Base-by-base conservation (phyloP, 306 rosid genomes). In the Echinosophora koreensis region DNA sequence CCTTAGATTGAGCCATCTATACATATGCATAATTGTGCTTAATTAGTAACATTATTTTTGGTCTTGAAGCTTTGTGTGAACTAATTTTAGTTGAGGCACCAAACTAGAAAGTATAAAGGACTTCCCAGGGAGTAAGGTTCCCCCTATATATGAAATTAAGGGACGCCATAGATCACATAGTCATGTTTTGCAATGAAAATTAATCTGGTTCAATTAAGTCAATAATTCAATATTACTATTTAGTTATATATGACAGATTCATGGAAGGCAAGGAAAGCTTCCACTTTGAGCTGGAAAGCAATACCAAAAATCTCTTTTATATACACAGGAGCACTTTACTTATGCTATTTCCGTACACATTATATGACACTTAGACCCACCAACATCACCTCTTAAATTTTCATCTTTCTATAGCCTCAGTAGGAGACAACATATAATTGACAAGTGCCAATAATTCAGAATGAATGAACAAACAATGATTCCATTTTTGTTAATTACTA, bases 321-420 rank as follows among this genome's bases (percentile, higher is more conserved):
- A 11, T 58, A 38, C n/a, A 5, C n/a, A 5, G 13, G 0, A 73
- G 27, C 22, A 6, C 1, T 66, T 63, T 67, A 41, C 15, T 6
- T 14, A 42, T 71, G 28, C 49, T n/a, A 64, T 65, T 44, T 79
- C 63, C 41, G 51, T 62, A 55, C 18, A 65, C 51, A 62, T 41
- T 70, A 38, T 30, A 77, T 65, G 71, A 59, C 75, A 63, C 6
- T 55, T 2, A 52, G 67, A 72, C 85, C 73, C 80, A 76, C 87
- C 76, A 71, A 17, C 17, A 41, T 46, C 37, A 39, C 55, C 38
- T 44, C 62, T 70, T 37, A 8, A 30, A 52, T 30, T 62, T 38
- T 44, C 42, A 42, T 32, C 50, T 54, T 70, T 71, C 56, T 6
- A 2, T 44, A 8, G 35, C 9, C 63, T 11, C 6, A 41, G 13